Evolutionary conservation across 257 asterid species (phyloP).

Genomic region (Ehretia macrophylla): DNA sequence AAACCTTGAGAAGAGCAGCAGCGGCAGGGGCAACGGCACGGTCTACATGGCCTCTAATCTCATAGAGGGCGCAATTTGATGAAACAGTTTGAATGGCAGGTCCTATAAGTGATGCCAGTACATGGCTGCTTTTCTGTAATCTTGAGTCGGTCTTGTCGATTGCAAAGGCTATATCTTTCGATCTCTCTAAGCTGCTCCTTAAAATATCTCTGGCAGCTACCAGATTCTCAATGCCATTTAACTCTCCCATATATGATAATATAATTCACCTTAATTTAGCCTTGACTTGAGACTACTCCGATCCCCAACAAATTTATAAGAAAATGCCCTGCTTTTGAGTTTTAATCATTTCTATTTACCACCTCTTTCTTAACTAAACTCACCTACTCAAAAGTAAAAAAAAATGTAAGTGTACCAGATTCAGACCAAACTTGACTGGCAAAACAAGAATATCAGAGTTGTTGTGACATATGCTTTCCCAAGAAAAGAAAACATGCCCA

Average conservation of each 20-base stretch:
- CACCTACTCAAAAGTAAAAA: slow-evolving; percentile 25
- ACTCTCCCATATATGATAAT: slow-evolving; percentile 38
- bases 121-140: slow-evolving; percentile 26
- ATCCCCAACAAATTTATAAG: too few species aligned
- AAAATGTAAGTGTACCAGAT: slow-evolving; percentile 34
- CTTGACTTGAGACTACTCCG: too few species aligned
- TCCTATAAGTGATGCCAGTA: slow-evolving; percentile 27
- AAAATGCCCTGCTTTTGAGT: too few species aligned
- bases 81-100: slow-evolving; percentile 30
- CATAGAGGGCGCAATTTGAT: slow-evolving; percentile 39
- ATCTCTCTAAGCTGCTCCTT: slow-evolving; percentile 47
- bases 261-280: too few species aligned
- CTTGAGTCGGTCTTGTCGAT: slow-evolving; percentile 36
- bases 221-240: slow-evolving; percentile 29
- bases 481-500: background rate
- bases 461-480: background rate
- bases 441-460: slow-evolving; percentile 30
- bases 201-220: slow-evolving; percentile 49
- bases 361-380: slow-evolving; percentile 44
- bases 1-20: slow-evolving; percentile 39
- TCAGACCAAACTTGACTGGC: slow-evolving; percentile 72
- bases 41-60: slow-evolving; percentile 40
- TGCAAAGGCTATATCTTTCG: slow-evolving; percentile 41
- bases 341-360: too few species aligned
- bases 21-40: slow-evolving; percentile 60